Conservation (phyloP, 1,139 yeast species). For the Saccharomyces hybrid region DNA sequence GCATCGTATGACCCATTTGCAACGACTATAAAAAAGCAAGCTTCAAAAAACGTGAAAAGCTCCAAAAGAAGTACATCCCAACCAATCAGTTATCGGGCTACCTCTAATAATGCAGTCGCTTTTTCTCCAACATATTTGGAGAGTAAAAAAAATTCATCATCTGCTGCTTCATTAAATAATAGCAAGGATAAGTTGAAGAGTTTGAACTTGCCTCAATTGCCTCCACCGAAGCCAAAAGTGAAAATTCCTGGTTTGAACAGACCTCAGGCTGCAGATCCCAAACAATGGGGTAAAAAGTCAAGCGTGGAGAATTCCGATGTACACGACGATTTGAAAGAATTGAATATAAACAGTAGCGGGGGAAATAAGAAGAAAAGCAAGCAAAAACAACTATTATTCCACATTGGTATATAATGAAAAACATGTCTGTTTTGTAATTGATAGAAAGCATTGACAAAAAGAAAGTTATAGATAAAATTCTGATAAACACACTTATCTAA, state of each 20-base stretch:
- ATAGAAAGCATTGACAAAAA: neutral
- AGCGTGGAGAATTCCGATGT: conserved; percentile 3
- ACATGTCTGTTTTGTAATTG: neutral
- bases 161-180: conserved; percentile 9
- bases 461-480: neutral
- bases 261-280: conserved; percentile 28
- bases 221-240: conserved; percentile 37
- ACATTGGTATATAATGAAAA: conserved; percentile 33
- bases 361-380: conserved; percentile 32
- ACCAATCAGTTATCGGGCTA: neutral
- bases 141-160: conserved; percentile 4
- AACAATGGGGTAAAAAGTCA: conserved; percentile 26
- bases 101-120: conserved; percentile 8
- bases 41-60: conserved; percentile 3
- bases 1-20: conserved; percentile 19
- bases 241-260: conserved; percentile 37
- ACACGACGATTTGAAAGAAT: conserved; percentile 7
- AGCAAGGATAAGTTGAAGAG: conserved; percentile 21
- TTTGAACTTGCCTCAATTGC: conserved; percentile 49
- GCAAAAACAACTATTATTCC: conserved; percentile 43
- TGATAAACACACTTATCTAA: conserved; percentile 5
- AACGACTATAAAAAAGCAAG: conserved; percentile 1
- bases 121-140: conserved; percentile 8
- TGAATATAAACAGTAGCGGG: conserved; percentile 5
- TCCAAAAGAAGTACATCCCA: conserved; percentile 3